Percentiles rank a stretch among this genome's conserved stretches.
Evolutionary conservation across 257 asterid genomes (phyloP).

Genomic region (Prunella vulgaris): DNA sequence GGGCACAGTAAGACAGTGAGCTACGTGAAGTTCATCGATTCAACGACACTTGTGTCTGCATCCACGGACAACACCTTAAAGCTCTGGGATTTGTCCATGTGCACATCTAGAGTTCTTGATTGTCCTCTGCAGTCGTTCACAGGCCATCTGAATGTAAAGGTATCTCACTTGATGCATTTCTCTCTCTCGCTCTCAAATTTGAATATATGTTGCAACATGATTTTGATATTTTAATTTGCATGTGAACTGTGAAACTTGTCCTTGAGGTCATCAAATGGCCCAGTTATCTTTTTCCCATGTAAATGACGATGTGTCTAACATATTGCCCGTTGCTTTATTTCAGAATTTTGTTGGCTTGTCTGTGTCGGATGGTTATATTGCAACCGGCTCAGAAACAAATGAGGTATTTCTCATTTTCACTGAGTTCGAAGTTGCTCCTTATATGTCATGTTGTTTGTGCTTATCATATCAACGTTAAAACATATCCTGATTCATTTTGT

Average conservation of each 20-base stretch:
- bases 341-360: slow-evolving; percentile 98
- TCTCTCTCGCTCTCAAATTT: neutral
- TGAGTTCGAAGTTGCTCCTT: neutral
- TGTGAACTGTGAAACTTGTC: neutral
- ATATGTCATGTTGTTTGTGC: neutral
- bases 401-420: slow-evolving; percentile 51
- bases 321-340: slow-evolving; percentile 20
- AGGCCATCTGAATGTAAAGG: slow-evolving; percentile 92
- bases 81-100: slow-evolving; percentile 95
- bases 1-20: slow-evolving; percentile 97
- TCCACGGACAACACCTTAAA: slow-evolving; percentile 91
- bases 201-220: neutral
- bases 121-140: slow-evolving; percentile 88
- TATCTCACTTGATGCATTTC: slow-evolving; percentile 18
- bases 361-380: slow-evolving; percentile 89
- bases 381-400: slow-evolving; percentile 94
- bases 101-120: slow-evolving; percentile 73
- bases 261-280: neutral
- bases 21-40: slow-evolving; percentile 84
- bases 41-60: slow-evolving; percentile 87
- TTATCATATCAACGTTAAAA: neutral
- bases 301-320: neutral
- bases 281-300: neutral
- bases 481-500: neutral
- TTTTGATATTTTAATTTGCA: neutral